phyloP scores from a whole-genome alignment of 208 protist genomes.

The Crithidia sp. region DNA sequence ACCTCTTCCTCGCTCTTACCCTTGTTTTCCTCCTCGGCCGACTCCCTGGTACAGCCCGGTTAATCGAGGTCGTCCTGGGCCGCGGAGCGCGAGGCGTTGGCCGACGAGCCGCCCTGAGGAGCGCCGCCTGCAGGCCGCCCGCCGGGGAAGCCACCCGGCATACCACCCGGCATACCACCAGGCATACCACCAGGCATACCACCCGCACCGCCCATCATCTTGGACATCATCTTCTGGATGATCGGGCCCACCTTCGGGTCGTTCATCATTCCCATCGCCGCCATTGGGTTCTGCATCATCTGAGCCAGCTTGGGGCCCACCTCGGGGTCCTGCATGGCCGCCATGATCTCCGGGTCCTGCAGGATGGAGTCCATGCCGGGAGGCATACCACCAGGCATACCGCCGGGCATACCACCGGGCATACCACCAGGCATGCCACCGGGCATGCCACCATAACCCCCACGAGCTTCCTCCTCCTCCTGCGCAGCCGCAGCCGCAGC shows the following conservation, averaged over 20 bases:
- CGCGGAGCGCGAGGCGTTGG: not conserved
- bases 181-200: conserved; percentile 42
- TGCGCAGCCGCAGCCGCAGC: conserved; percentile 33
- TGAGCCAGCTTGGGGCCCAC: conserved; percentile 59
- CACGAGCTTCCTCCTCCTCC: conserved; percentile 21
- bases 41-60: not conserved
- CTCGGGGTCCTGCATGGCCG: conserved; percentile 79
- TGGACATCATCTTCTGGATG: conserved; percentile 79
- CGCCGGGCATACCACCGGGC: conserved; percentile 48
- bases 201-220: conserved; percentile 62
- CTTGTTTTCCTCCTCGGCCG: not conserved
- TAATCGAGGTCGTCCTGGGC: conserved; percentile 28
- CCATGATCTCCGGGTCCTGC: conserved; percentile 63
- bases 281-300: conserved; percentile 74
- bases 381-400: conserved; percentile 47
- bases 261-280: conserved; percentile 66
- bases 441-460: conserved; percentile 40
- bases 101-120: conserved; percentile 16
- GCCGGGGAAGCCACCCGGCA: conserved; percentile 37
- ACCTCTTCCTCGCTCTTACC: not conserved
- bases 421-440: conserved; percentile 53
- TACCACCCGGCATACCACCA: conserved; percentile 41
- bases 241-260: conserved; percentile 80
- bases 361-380: conserved; percentile 40
- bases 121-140: conserved; percentile 20